A percentile compares a stretch with the other conserved stretches of the same genome.
phyloP scores from a whole-genome alignment of 1,139 yeast genomes.

The Pichia sp. region DNA sequence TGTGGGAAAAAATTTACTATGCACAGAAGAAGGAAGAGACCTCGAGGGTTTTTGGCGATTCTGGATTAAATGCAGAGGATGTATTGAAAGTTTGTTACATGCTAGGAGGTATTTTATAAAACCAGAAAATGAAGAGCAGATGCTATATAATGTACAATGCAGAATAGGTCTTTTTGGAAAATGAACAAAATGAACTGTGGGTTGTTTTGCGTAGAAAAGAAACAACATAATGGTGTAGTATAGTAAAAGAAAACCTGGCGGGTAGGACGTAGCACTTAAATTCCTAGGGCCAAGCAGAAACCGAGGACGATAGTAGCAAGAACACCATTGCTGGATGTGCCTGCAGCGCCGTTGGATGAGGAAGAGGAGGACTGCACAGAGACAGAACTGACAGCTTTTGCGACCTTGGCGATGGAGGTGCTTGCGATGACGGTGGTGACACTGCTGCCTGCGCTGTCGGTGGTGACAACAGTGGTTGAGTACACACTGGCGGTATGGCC shows the following conservation, averaged over 20 bases:
- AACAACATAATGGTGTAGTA: neutral
- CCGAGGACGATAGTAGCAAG: neutral
- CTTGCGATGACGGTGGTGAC: constrained; percentile 5
- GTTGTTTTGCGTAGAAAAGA: constrained; percentile 3
- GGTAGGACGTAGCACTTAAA: neutral
- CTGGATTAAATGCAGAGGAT: neutral
- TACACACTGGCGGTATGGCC: too few relatives aligned
- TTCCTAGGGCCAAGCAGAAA: neutral
- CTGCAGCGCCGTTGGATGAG: neutral
- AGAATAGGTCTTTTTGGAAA: neutral
- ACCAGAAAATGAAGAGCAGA: neutral
- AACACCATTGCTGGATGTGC: neutral
- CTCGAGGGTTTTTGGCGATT: neutral
- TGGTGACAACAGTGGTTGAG: neutral
- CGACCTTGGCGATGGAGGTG: constrained; percentile 9
- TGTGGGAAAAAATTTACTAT: neutral
- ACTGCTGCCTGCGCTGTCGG: constrained; percentile 3
- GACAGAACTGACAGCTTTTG: constrained; percentile 13
- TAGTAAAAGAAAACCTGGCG: neutral
- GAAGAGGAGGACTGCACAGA: neutral
- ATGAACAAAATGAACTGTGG: neutral
- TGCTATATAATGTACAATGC: neutral
- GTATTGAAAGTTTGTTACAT: neutral
- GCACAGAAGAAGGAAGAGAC: neutral
- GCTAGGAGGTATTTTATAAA: neutral